phyloP scores from a whole-genome alignment of 169 alveolate genomes.

The Amoebophrya sp. region DNA sequence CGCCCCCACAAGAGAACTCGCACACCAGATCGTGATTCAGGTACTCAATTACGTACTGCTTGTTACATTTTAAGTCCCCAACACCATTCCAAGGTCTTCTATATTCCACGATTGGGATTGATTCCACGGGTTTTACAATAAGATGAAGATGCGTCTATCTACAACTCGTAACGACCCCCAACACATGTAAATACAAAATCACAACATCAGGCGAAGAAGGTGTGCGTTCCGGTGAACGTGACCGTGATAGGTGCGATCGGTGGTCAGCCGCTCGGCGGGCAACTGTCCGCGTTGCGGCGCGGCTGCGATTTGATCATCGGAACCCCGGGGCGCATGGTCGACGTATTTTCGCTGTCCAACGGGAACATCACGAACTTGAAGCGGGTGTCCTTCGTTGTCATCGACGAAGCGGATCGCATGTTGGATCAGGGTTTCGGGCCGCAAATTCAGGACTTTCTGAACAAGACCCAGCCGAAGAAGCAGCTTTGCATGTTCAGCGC shows the following conservation, averaged over 20 bases:
- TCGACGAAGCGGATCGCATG: conserved; percentile 98
- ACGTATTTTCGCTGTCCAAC: conserved; percentile 79
- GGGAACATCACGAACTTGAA: conserved; percentile 84
- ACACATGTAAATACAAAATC: too few relatives aligned
- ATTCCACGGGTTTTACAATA: too few relatives aligned
- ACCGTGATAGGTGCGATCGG: conserved; percentile 49
- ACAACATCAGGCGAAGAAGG: too few relatives aligned
- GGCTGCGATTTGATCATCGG: conserved; percentile 94
- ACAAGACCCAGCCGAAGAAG: conserved; percentile 55
- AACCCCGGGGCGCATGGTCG: conserved; percentile 94
- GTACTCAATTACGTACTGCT: too few relatives aligned
- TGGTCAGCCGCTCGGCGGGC: conserved; percentile 63
- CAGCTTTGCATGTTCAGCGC: conserved; percentile 97
- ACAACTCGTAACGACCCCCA: too few relatives aligned
- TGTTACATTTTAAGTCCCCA: too few relatives aligned
- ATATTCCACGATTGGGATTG: too few relatives aligned
- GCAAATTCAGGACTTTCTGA: conserved; percentile 83
- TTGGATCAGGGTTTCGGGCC: conserved; percentile 97
- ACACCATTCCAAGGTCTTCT: too few relatives aligned
- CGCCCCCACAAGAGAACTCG: conserved; percentile 89
- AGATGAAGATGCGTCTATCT: too few relatives aligned
- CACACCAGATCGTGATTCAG: conserved; percentile 77
- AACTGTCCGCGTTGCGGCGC: conserved; percentile 76
- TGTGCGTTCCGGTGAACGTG: conserved; percentile 23
- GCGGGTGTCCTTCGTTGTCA: conserved; percentile 88